Evolutionary conservation across 805 yeast genomes (phyloP).

Genomic region (Saturnispora silvae): DNA sequence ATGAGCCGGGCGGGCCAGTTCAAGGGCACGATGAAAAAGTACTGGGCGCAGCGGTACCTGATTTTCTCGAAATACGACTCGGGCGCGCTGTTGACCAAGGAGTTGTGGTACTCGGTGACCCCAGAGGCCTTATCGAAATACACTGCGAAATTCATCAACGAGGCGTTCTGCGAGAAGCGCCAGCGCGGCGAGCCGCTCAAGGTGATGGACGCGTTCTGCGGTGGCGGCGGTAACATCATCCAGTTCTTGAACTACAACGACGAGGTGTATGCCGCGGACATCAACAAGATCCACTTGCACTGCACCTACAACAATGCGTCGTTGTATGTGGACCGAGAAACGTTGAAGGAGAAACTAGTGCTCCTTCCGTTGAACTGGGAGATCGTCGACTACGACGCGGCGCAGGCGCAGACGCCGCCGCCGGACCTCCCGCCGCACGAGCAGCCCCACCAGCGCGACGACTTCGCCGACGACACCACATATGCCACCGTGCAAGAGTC

Average conservation of each 20-base stretch:
- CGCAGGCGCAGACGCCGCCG: neutral
- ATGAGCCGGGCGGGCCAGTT: slow-evolving; percentile 10
- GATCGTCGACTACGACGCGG: neutral
- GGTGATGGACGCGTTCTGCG: slow-evolving; percentile 65
- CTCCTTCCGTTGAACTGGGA: slow-evolving; percentile 11
- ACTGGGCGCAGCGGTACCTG: slow-evolving; percentile 51
- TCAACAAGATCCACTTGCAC: slow-evolving; percentile 10
- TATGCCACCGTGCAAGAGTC: slow-evolving; percentile 7
- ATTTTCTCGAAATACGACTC: slow-evolving; percentile 56
- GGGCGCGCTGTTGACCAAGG: slow-evolving; percentile 59
- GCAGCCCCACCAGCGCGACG: neutral
- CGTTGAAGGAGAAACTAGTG: slow-evolving; percentile 1
- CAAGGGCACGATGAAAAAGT: slow-evolving; percentile 30
- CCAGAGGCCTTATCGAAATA: slow-evolving; percentile 65
- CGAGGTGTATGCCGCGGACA: slow-evolving; percentile 10
- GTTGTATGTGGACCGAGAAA: slow-evolving; percentile 6
- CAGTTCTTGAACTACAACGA: slow-evolving; percentile 36
- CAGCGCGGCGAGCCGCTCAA: neutral
- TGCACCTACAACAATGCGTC: slow-evolving; percentile 9
- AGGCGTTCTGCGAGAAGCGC: slow-evolving; percentile 63
- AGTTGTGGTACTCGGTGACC: slow-evolving; percentile 82
- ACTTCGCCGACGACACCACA: neutral
- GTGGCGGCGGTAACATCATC: slow-evolving; percentile 82
- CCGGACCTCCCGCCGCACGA: neutral
- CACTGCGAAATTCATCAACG: slow-evolving; percentile 41